Base-by-base conservation (phyloP, 2,329 filamentous ascomycete species). In the Hymenoscyphus occultus region DNA sequence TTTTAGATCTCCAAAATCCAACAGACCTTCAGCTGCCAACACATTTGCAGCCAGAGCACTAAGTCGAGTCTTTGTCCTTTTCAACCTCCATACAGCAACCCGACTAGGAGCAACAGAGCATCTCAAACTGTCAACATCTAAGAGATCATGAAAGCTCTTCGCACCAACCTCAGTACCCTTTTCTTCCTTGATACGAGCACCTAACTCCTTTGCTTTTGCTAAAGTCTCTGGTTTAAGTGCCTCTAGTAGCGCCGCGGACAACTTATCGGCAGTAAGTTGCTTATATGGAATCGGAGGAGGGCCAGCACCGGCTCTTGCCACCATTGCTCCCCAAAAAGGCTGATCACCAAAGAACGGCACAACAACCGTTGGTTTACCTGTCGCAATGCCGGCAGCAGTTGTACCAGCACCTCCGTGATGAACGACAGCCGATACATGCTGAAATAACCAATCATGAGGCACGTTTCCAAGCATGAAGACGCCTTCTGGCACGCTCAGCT, bases 361-460 rank as follows among this genome's bases (percentile, higher is more conserved):
- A 2, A 96, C 84, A 1, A 95, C 85, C 0, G 92, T 96, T 1
- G 92, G 92, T 62, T 88, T 88, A 31, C 92, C 92, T 1, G 88
- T 85, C 19, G 89, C 85, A 67, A 96, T 91, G n/a, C 92, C 92
- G 0, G 92, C 91, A 0, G 92, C 92, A 1, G 92, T 96, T 2
- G 92, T 97, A 19, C 92, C 92, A 9, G 92, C 92, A 65, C 93
- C 92, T 28, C 92, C 93, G 68, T 96, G 92, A 73, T 96, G 93
- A 5, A 95, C 90, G 1, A 96, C 92, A 56, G 87, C 89, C 0
- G 90, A 90, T 0, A 96, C 92, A 45, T 84, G 87, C 68, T 91
- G 83, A 76, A 96, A 96, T 0, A 96, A 79, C 92, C 92, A 96
- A 77, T 96, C 93, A 68, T 96, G 93, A 1, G 92, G 92, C 56